Base-by-base conservation (phyloP, 2,329 filamentous ascomycete species). In the Botrytis pseudocinerea region DNA sequence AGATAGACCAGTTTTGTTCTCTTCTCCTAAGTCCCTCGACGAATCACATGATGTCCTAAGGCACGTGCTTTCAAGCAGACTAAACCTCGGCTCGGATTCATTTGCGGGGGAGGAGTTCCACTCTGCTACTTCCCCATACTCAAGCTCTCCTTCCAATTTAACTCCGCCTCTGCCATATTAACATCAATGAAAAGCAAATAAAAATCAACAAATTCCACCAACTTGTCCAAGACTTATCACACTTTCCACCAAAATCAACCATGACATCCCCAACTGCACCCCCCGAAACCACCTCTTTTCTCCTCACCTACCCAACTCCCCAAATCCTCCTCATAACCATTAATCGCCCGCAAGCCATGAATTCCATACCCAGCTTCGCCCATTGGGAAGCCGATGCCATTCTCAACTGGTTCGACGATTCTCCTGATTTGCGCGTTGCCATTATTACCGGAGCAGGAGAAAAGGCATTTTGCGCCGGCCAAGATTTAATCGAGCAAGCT, bases 391-490 rank as follows among this genome's bases (percentile, higher is more conserved):
- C 82, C 20, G 75, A 85, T 70, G 74, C 78, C 2, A 79, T 87
- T 12, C 89, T 87, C 83, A 79, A 83, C 12, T 91, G 89, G 87
- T 92, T 88, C 80, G 91, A 93, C 78, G 79, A 78, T 25, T 87
- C 92, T 80, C 86, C 88, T 2, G 81, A 80, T 6, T 84, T 92
- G 64, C 87, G 88, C 59, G 90, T 89, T 77, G 90, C 88, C 62
- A 85, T 93, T 5, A 81, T 93, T 70, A 92, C 90, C 0, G 91
- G 91, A 35, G 82, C 84, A 0, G 90, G 89, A 0, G 83, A 86
- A n/a, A 80, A 78, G 60, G 89, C 90, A 0, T 93, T 93, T 78
- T 92, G 89, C 79, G 88, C 90, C 0, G 91, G 91, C 14, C 89
- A 90, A 69, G 91, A 93, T 71, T 73, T 79, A 54, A 89, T 89